A percentile compares a stretch with the other conserved stretches of the same genome.
Conservation (phyloP, 78 protist genomes). For the Chrysochromulina tobinii region DNA sequence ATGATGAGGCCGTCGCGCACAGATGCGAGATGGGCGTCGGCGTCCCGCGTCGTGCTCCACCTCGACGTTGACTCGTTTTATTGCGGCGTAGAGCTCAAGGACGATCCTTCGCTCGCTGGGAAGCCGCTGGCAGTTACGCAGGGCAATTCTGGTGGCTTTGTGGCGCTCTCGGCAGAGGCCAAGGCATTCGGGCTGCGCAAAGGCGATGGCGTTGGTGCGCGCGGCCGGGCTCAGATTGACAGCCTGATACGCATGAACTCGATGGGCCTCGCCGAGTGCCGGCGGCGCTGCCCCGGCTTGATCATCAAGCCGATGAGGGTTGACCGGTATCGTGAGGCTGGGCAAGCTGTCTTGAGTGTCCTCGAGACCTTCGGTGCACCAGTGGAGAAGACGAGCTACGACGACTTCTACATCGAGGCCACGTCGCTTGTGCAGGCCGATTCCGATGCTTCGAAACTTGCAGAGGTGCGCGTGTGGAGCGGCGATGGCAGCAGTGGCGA, state of each 20-base stretch:
- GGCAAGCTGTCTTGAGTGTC: not conserved
- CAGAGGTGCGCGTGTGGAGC: too few relatives aligned
- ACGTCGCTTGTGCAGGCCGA: too few relatives aligned
- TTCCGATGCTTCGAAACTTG: too few relatives aligned
- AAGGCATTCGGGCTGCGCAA: slow-evolving; percentile 3
- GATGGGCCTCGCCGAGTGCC: not conserved
- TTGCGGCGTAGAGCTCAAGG: not conserved
- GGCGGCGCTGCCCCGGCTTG: not conserved
- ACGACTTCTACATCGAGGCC: not conserved
- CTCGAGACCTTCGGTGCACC: not conserved
- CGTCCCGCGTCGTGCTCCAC: not conserved
- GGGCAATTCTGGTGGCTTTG: not conserved
- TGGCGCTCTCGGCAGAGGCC: not conserved
- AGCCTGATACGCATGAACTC: not conserved
- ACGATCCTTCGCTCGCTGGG: not conserved
- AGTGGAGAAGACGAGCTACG: not conserved
- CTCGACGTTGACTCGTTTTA: not conserved
- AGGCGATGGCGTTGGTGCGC: not conserved
- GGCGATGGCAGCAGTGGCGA: not conserved
- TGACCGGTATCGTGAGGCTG: not conserved
- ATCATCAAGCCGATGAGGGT: not conserved
- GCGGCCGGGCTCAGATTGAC: not conserved
- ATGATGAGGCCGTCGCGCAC: too few relatives aligned
- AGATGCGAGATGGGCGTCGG: too few relatives aligned
- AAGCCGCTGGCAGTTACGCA: not conserved